These are phyloP conservation scores for Phytophthora europaea DNA, from an alignment of 352 stramenopile species.

Conservation along the genomic window DNA sequence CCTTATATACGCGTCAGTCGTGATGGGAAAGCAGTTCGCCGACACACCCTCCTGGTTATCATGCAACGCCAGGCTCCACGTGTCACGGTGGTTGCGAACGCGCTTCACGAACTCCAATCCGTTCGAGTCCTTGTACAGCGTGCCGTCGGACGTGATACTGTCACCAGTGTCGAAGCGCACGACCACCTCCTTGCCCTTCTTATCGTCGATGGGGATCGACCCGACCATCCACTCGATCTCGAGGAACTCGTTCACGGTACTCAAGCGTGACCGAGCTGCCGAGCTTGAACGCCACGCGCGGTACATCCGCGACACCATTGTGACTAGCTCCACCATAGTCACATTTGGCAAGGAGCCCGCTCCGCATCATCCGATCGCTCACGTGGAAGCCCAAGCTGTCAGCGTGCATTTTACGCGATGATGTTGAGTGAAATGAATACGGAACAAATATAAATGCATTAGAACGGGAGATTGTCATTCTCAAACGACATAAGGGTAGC, in stretches of 20 bases:
- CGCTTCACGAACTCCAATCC: constrained; percentile 95
- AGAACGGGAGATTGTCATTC: no score
- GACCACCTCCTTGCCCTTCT: constrained; percentile 97
- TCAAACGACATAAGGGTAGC: no score
- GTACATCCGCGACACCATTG: constrained; percentile 18
- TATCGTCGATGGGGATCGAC: constrained; percentile 74
- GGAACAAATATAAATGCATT: no score
- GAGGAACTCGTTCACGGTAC: constrained; percentile 90
- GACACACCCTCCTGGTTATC: constrained; percentile 94
- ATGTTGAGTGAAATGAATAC: no score
- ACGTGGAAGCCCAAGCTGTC: no score
- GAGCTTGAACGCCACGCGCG: constrained; percentile 79
- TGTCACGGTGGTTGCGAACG: constrained; percentile 90
- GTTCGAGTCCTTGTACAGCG: constrained; percentile 97
- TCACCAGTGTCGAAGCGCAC: constrained; percentile 84
- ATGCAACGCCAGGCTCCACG: constrained; percentile 89
- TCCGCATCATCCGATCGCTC: no score
- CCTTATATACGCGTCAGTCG: constrained; percentile 95
- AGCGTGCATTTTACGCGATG: no score
- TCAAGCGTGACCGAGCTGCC: constrained; percentile 93
- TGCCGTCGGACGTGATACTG: constrained; percentile 59
- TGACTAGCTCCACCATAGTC: constrained; percentile 54
- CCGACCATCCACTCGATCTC: constrained; percentile 96
- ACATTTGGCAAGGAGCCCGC: constrained; percentile 28
- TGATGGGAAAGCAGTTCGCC: constrained; percentile 98